phyloP scores from a whole-genome alignment of 1,284 basidiomycete genomes.

The Cystobasidium slooffiae region DNA sequence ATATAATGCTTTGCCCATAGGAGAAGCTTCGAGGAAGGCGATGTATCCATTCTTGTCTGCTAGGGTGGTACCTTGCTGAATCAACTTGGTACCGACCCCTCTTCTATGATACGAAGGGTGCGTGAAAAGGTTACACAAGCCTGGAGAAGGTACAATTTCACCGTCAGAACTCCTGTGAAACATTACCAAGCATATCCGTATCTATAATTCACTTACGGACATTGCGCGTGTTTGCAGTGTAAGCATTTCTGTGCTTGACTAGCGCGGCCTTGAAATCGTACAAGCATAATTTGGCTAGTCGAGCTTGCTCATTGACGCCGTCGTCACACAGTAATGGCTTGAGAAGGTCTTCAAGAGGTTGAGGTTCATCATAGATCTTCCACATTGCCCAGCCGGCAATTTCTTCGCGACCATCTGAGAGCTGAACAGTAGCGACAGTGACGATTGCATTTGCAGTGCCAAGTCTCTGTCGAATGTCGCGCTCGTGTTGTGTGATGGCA shows the following conservation, averaged over 20 bases:
- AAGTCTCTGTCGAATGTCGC: background rate
- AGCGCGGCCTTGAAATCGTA: conserved; percentile 23
- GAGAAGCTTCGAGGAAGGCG: conserved; percentile 30
- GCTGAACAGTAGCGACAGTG: conserved; percentile 1
- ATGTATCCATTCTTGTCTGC: conserved; percentile 21
- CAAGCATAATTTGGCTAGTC: background rate
- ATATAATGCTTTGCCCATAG: conserved; percentile 26
- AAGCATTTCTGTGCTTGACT: background rate
- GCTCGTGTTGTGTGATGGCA: background rate
- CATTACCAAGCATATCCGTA: background rate
- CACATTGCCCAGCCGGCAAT: conserved; percentile 14
- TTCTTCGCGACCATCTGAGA: background rate
- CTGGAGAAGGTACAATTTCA: background rate
- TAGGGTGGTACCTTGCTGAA: conserved; percentile 14
- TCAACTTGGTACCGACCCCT: conserved; percentile 15
- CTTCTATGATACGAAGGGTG: conserved; percentile 16
- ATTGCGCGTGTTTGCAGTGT: conserved; percentile 5
- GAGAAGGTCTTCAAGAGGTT: background rate
- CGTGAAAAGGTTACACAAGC: conserved; percentile 39
- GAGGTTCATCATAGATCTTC: conserved; percentile 8
- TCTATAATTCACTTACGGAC: conserved; percentile 6
- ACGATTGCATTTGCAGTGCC: background rate
- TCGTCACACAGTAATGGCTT: background rate
- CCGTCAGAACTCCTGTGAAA: background rate
- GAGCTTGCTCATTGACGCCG: background rate